Evolutionary conservation across 257 asterid species (phyloP).

Genomic region (Handroanthus guayacan): DNA sequence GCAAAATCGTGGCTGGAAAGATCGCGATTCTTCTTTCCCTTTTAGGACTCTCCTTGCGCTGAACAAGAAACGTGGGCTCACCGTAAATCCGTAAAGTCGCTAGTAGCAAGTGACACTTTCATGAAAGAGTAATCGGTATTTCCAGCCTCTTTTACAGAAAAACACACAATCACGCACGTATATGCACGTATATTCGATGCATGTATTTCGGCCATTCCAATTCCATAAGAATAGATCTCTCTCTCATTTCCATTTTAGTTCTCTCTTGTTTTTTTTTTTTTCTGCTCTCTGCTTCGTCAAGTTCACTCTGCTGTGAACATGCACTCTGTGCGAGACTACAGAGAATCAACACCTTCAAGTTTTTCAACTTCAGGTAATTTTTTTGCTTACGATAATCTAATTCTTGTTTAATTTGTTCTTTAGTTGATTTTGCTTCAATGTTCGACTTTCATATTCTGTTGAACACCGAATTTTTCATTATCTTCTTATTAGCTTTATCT

Average conservation of each 20-base stretch:
- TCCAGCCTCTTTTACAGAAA: slow-evolving; percentile 34
- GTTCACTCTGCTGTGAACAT: slow-evolving; percentile 37
- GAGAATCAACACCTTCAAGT: slow-evolving; percentile 52
- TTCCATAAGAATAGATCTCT: background rate
- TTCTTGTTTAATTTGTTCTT: background rate
- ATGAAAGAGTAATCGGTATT: too few species aligned
- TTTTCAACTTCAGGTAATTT: slow-evolving; percentile 47
- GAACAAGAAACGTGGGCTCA: too few species aligned
- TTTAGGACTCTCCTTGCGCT: too few species aligned
- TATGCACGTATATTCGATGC: too few species aligned
- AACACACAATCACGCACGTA: background rate
- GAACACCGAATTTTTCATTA: background rate
- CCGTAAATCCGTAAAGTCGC: background rate
- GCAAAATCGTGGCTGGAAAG: background rate
- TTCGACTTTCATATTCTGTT: background rate
- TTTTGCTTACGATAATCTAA: background rate
- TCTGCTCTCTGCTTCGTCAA: slow-evolving; percentile 18
- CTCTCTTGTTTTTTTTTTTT: background rate
- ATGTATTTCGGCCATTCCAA: background rate
- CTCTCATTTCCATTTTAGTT: slow-evolving; percentile 15
- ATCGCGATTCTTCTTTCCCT: background rate
- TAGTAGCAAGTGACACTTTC: too few species aligned
- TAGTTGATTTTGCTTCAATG: background rate
- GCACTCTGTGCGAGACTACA: slow-evolving; percentile 43
- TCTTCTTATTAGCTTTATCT: background rate